Base-by-base conservation (phyloP, 2,329 filamentous ascomycete genomes). In the Macrophomina pseudophaseolina region DNA sequence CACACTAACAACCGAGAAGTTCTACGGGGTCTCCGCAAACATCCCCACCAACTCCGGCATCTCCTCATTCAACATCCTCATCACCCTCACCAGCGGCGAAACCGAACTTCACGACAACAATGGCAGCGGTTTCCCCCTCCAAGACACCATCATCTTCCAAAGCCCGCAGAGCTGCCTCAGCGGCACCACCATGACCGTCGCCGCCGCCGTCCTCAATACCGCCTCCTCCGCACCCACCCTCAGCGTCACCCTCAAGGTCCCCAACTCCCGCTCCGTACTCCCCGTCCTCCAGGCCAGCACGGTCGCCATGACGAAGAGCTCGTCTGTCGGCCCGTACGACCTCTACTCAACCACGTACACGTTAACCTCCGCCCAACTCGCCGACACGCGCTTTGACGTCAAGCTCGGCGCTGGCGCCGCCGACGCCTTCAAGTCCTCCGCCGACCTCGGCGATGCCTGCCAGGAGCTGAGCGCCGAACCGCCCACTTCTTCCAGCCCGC, bases 11-110 rank as follows among this genome's bases (percentile, higher is more conserved):
- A 14, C 16, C 16, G 23, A 28, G 6, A 23, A 72, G 71, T 78
- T 77, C 68, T 77, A 72, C 56, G 66, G 71, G 23, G 77, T 79
- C 48, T 73, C 72, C 4, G 65, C 69, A 4, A 66, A 85, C 66
- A 84, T 93, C 71, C 74, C 86, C 68, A 80, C 87, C 70, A 77
- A 85, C 67, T 80, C 85, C 66, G 82, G 90, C 69, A 86, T 92
- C 76, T 84, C 89, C 48, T 83, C 89, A 70, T 86, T 91, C 79
- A 81, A 81, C 68, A 73, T 88, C 72, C 76, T 84, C 1, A 72
- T 89, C 63, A 84, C 82, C 65, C 76, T 81, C 64, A 79, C 77
- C 3, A 80, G 82, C 68, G 86, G 85, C 6, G 78, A 79, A 16
- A 81, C 75, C 28, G 74, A 81, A 66, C 72, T 73, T 0, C 84